Percentiles rank a stretch among this genome's conserved stretches.
phyloP scores from a whole-genome alignment of 345 rosid genomes.

The Salix viminalis region DNA sequence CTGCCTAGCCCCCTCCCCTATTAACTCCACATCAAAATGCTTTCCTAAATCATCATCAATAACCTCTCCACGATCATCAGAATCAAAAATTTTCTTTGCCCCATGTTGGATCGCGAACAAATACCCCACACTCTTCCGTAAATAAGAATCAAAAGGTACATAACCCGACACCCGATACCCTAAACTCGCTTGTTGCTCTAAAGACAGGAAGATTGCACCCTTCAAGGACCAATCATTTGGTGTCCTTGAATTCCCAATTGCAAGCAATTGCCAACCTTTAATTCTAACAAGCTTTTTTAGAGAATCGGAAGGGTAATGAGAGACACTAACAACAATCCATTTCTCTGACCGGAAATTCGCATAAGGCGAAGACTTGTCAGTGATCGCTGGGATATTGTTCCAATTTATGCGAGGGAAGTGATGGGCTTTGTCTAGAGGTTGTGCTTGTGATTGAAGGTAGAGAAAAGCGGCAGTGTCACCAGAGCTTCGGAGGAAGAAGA shows the following conservation, averaged over 20 bases:
- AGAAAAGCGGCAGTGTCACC: conserved; percentile 60
- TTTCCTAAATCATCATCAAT: conserved; percentile 77
- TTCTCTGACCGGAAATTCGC: conserved; percentile 69
- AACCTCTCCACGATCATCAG: conserved; percentile 90
- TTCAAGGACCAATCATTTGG: conserved; percentile 85
- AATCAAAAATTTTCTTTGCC: conserved; percentile 87
- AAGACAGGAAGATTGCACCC: conserved; percentile 76
- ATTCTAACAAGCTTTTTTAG: conserved; percentile 57
- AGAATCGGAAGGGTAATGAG: conserved; percentile 65
- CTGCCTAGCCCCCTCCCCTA: conserved; percentile 82
- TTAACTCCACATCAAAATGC: conserved; percentile 85
- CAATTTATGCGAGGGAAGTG: conserved; percentile 67
- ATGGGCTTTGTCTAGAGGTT: conserved; percentile 44
- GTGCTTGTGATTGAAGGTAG: conserved; percentile 58
- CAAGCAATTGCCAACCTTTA: conserved; percentile 92
- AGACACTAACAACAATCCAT: conserved; percentile 86
- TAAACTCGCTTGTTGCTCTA: conserved; percentile 78
- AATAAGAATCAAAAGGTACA: conserved; percentile 85
- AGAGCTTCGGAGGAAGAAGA: conserved; percentile 68
- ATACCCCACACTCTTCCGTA: conserved; percentile 84
- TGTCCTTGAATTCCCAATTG: conserved; percentile 78
- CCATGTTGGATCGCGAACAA: conserved; percentile 96
- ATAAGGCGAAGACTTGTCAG: conserved; percentile 63
- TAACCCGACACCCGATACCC: conserved; percentile 68
- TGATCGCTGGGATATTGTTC: conserved; percentile 48